These are phyloP conservation scores for Hypoxylon subgilvum DNA, from an alignment of 495 filamentous ascomycete genomes.

Conservation along the genomic window DNA sequence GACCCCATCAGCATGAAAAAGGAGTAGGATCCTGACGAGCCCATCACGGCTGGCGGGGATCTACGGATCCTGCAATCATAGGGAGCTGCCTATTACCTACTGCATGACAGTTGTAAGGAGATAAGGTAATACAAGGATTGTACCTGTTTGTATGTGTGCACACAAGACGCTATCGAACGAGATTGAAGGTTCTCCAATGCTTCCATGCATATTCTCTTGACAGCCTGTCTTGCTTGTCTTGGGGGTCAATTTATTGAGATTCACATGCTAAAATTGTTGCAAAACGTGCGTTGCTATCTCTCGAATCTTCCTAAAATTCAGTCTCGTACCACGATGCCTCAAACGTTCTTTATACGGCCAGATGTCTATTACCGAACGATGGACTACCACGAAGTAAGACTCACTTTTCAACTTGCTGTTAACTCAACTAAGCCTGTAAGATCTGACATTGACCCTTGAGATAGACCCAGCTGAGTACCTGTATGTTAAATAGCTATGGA, in stretches of 20 bases:
- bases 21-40: constrained; percentile 9
- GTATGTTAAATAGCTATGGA: too few relatives aligned
- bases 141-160: too few relatives aligned
- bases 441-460: too few relatives aligned
- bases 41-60: constrained; percentile 8
- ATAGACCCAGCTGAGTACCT: too few relatives aligned
- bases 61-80: constrained; percentile 25
- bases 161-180: too few relatives aligned
- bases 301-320: neutral
- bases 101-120: constrained; percentile 14
- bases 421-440: too few relatives aligned
- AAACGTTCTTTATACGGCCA: too few relatives aligned
- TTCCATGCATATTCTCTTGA: constrained; percentile 31
- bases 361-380: too few relatives aligned
- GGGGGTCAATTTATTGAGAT: neutral
- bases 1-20: constrained; percentile 16
- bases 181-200: constrained; percentile 25
- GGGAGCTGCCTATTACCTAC: constrained; percentile 1
- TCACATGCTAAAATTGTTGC: constrained; percentile 4
- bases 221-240: constrained; percentile 2
- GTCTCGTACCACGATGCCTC: too few relatives aligned
- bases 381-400: too few relatives aligned
- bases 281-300: neutral
- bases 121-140: constrained; percentile 12
- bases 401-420: too few relatives aligned